phyloP scores from a whole-genome alignment of 495 filamentous ascomycete species.

The Daldinia bambusicola region DNA sequence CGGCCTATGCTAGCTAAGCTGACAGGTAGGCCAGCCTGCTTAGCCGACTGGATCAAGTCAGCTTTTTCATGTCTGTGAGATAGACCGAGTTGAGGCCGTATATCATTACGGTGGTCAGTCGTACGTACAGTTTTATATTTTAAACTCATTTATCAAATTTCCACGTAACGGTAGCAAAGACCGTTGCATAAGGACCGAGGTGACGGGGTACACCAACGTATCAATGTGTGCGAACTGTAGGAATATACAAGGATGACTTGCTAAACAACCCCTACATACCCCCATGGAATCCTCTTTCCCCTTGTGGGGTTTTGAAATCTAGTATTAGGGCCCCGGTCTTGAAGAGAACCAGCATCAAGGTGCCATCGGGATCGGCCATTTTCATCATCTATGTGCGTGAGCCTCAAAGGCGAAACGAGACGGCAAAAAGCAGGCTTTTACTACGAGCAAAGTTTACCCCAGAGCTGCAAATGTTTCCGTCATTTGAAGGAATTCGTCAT shows the following conservation, averaged over 20 bases:
- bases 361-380: slow-evolving; percentile 21
- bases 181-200: too few species aligned
- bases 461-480: too few species aligned
- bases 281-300: neutral
- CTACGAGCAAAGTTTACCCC: too few species aligned
- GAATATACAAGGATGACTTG: slow-evolving; percentile 1
- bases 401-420: neutral
- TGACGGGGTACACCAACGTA: too few species aligned
- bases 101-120: neutral
- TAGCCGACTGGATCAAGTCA: slow-evolving; percentile 36
- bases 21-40: slow-evolving; percentile 27
- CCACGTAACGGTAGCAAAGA: neutral
- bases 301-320: slow-evolving; percentile 3
- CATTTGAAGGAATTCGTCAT: too few species aligned
- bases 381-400: slow-evolving; percentile 17
- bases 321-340: neutral
- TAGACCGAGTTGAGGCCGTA: slow-evolving; percentile 39
- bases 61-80: slow-evolving; percentile 18
- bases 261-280: neutral
- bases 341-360: neutral
- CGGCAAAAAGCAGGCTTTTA: slow-evolving; percentile 2
- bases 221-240: too few species aligned
- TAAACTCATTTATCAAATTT: neutral
- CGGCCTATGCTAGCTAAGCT: slow-evolving; percentile 26
- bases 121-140: slow-evolving; percentile 1